Base-by-base conservation (phyloP, 1,284 basidiomycete genomes). In the Rhodotorula sp. region DNA sequence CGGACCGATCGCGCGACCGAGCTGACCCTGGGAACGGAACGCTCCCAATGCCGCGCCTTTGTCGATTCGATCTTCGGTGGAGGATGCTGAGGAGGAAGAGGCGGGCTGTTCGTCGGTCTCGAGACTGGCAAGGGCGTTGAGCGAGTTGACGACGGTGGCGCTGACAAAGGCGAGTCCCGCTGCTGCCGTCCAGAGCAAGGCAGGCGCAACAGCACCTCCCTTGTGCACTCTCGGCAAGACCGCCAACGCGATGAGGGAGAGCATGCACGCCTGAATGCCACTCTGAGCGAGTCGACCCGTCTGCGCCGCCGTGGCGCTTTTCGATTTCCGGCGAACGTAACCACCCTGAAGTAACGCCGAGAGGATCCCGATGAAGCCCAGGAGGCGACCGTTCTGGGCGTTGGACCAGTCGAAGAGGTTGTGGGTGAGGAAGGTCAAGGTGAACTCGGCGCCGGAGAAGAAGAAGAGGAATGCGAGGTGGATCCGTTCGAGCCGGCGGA, bases 361-460 rank as follows among this genome's bases (percentile, higher is more conserved):
- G 71, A 95, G 83, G 76, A 96, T 85, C 30, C 93, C 93, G 76
- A 95, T 94, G 60, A 88, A 89, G 2, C 91, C 93, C 5, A 84
- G 81, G 48, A 96, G 85, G 70, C 86, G 85, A 15, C 93, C 93
- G 74, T 95, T 96, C 78, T 94, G 90, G 74, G 85, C 88, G 81
- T 95, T 96, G 75, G 87, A 88, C 86, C 91, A 94, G 79, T 91
- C 88, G 69, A 95, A 88, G 63, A 95, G 89, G 66, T 82, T 82
- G 74, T 91, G 92, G 3, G 91, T 94, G 60, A 95, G 82, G 83
- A 95, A 95, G 0, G 91, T 93, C 42, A 95, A 83, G 0, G 93
- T 95, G 81, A 94, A 95, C 78, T 95, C 93, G 62, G 93, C 88
- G 61, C 93, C 93, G 10, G 93, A 93, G 81, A 96, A 96, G 65